phyloP scores from a whole-genome alignment of 2,329 filamentous ascomycete genomes.

The Chaetomium sp. region DNA sequence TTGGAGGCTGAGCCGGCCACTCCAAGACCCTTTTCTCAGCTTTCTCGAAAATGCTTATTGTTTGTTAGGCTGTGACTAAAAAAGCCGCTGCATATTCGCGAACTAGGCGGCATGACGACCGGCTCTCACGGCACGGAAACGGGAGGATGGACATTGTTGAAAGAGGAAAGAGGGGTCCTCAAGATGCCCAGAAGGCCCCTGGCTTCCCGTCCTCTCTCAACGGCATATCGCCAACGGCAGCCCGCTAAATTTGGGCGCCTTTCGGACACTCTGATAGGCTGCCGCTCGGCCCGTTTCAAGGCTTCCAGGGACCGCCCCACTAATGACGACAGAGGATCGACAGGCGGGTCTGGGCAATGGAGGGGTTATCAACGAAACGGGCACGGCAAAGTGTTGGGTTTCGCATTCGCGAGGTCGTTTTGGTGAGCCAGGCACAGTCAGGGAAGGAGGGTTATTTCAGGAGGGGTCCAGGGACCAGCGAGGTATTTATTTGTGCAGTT shows the following conservation, averaged over 20 bases:
- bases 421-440: conserved; percentile 9
- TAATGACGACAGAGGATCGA: conserved; percentile 26
- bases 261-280: conserved; percentile 14
- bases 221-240: background rate
- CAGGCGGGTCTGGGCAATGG: conserved; percentile 11
- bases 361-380: conserved; percentile 1
- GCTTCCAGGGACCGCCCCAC: conserved; percentile 23
- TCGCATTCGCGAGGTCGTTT: background rate
- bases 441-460: background rate
- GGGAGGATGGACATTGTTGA: background rate
- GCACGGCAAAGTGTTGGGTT: background rate
- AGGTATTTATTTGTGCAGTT: conserved; percentile 1
- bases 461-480: background rate
- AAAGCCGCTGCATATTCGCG: background rate
- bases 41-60: background rate
- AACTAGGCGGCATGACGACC: background rate
- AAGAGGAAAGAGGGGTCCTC: background rate
- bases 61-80: background rate
- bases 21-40: background rate
- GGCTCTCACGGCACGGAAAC: background rate
- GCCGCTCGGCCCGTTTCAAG: conserved; percentile 17
- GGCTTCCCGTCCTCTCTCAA: background rate
- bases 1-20: background rate
- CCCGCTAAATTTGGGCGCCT: conserved; percentile 13
- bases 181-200: background rate